Base-by-base conservation (phyloP, 768 basidiomycete species). In the Piloderma croceum region DNA sequence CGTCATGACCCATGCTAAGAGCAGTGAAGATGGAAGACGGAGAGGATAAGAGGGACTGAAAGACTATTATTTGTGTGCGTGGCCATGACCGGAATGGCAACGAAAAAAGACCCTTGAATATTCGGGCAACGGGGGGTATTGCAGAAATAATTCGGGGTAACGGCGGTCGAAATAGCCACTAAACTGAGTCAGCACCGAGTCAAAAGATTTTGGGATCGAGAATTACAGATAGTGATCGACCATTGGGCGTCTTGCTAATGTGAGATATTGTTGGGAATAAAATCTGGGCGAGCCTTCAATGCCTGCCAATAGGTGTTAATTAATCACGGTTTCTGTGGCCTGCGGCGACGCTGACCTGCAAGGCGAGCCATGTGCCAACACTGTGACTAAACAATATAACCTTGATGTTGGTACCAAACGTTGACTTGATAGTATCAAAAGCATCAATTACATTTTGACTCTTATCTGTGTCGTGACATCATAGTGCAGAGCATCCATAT, bases 241-340 rank as follows among this genome's bases (percentile, higher is more conserved):
- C 87, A 48, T 83, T 84, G 3, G 82, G 83, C 0, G 82, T 81
- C 11, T 62, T 51, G 3, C 64, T 71, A 21, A 92, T 81, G 52
- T 80, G 62, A 3, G 72, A 71, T 24, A 88, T 64, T 1, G 85
- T 78, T 0, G 87, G 88, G 58, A 83, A 86, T 6, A 92, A 65
- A 39, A 88, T 53, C 46, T n/a, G n/a, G n/a, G n/a, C n/a, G n/a
- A n/a, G n/a, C n/a, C n/a, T n/a, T n/a, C n/a, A 83, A 80, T 2
- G 67, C 61, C 3, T 66, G 65, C 9, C 63, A 43, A n/a, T 78
- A 54, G 11, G 51, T 46, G 13, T 59, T 39, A 11, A 62, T 54
- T 36, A n/a, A n/a, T n/a, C 72, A 63, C 12, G 58, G 58, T 58
- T 79, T 78, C 39, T 81, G 49, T 6, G 77, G 61, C 79, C 83